Evolutionary conservation across 257 asterid genomes (phyloP).

Genomic region (Petunia secreta): DNA sequence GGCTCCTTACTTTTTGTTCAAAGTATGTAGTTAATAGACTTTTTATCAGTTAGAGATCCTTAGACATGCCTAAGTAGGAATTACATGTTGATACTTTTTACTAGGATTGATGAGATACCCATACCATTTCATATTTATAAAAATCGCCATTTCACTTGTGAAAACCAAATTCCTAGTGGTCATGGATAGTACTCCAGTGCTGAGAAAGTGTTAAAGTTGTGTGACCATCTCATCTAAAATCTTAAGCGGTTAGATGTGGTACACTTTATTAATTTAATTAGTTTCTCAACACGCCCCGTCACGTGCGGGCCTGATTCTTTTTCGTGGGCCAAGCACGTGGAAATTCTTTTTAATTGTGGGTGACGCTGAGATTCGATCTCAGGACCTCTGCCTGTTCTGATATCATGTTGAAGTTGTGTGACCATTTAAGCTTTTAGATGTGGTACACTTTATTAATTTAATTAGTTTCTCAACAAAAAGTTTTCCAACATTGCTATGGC

Average conservation of each 20-base stretch:
- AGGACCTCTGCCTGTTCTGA: too few species aligned
- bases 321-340: too few species aligned
- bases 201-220: background rate
- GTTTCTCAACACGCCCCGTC: too few species aligned
- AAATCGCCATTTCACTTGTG: background rate
- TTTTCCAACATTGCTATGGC: background rate
- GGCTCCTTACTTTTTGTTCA: background rate
- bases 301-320: too few species aligned
- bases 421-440: too few species aligned
- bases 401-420: too few species aligned
- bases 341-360: too few species aligned
- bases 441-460: too few species aligned
- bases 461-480: background rate
- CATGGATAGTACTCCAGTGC: background rate
- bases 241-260: too few species aligned
- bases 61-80: background rate
- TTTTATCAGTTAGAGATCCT: conserved; percentile 8
- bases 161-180: background rate
- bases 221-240: too few species aligned
- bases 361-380: too few species aligned
- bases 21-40: background rate
- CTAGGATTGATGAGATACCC: background rate
- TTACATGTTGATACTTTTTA: background rate
- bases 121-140: background rate
- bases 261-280: too few species aligned